Evolutionary conservation across 306 rosid species (phyloP).

Genomic region (Lupinus albus): DNA sequence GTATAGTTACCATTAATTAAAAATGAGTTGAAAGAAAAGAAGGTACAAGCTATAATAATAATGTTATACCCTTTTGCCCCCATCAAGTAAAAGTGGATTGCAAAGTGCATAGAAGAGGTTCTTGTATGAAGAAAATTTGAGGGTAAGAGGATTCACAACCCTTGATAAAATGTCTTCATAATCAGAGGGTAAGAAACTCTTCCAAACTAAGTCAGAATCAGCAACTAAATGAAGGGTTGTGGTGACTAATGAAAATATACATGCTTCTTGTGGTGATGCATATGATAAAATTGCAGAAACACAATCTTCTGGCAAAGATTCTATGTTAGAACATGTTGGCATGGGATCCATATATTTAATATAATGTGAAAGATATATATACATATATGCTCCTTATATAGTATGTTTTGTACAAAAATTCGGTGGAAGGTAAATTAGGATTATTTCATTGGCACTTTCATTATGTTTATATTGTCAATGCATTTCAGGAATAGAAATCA

Average conservation of each 20-base stretch:
- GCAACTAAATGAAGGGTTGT: constrained; percentile 46
- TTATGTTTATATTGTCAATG: background rate
- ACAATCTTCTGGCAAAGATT: constrained; percentile 54
- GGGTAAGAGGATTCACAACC: constrained; percentile 31
- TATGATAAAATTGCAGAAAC: constrained; percentile 47
- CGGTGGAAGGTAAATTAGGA: background rate
- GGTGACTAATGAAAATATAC: constrained; percentile 51
- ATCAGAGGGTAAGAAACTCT: constrained; percentile 57
- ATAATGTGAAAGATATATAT: background rate
- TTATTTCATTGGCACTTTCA: background rate
- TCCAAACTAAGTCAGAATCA: constrained; percentile 61
- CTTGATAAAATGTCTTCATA: constrained; percentile 45
- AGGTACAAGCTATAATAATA: background rate
- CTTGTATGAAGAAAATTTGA: constrained; percentile 47
- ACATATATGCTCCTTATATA: background rate
- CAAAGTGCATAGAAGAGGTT: constrained; percentile 53
- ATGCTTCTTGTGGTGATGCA: constrained; percentile 55
- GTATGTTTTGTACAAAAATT: background rate
- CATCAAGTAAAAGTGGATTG: constrained; percentile 53
- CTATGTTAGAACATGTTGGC: constrained; percentile 34
- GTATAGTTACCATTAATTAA: background rate
- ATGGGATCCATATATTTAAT: background rate
- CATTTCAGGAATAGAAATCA: no score
- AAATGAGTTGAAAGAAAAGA: background rate
- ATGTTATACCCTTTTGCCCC: constrained; percentile 51